Evolutionary conservation across 257 asterid species (phyloP), one percentile per base, ranked within the genome.

Genomic region (Thymus mandschuricus): DNA sequence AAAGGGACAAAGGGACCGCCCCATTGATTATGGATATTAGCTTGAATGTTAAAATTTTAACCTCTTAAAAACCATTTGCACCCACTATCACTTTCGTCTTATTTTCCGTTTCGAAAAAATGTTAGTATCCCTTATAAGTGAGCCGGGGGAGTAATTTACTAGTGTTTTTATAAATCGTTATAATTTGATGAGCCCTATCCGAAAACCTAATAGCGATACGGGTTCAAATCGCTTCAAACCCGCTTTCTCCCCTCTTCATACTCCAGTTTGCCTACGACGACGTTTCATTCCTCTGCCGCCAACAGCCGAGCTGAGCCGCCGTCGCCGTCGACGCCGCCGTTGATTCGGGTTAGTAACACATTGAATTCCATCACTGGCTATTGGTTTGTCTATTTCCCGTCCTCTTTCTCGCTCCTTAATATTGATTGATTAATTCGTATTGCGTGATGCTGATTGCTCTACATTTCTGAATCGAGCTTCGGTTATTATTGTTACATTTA

Each of bases 221-320:
- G 73, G 60, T 71, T 48, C 64, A 62, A 35, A 55, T 41, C 58
- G 34, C 63, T 62, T 12, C 60, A 11, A 57, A 66, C 74, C 71
- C 78, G 69, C 41, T 58, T 64, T 56, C 59, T 54, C 29, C 52
- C 27, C 35, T 31, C 58, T 29, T 34, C 64, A n/a, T 41, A 38
- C 12, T 35, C 62, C 50, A 2, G n/a, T 62, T 28, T 34, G 10
- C 28, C 64, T 8, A 68, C 72, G 72, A 46, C 82, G 78, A 12
- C 82, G 68, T 61, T 13, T 31, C 10, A 28, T 7, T 30, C 54
- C 70, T 8, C 75, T 49, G 75, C 75, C 69, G 65, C 64, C 74
- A 44, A 13, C 75, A 54, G 6, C 74, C 69, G 28, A 58, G 52
- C 46, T 56, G 56, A 50, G 30, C 51, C 54, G 51, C 35, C 21